These are phyloP conservation scores for Fusarium poae DNA, from an alignment of 2,329 filamentous ascomycete species.

Conservation along the genomic window DNA sequence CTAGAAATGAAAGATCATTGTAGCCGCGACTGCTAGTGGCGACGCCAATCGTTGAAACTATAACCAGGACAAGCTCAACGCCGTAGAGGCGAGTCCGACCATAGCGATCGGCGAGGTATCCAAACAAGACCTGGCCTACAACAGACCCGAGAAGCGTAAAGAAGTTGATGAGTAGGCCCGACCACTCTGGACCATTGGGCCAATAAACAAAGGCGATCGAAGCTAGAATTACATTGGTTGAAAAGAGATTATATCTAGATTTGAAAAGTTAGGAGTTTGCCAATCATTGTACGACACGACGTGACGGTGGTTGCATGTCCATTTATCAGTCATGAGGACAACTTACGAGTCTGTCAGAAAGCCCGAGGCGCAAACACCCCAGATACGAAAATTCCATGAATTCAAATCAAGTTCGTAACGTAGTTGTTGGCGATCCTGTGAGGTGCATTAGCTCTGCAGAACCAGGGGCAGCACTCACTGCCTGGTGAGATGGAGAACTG, in stretches of 20 bases:
- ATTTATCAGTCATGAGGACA: constrained; percentile 1
- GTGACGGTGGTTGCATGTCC: not conserved
- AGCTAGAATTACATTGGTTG: constrained; percentile 67
- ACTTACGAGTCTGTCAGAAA: constrained; percentile 67
- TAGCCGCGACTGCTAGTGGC: constrained; percentile 66
- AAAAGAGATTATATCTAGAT: constrained; percentile 66
- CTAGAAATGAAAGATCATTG: constrained; percentile 63
- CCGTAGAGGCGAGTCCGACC: constrained; percentile 68
- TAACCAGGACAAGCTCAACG: constrained; percentile 68
- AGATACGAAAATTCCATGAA: constrained; percentile 67
- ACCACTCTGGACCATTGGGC: constrained; percentile 60
- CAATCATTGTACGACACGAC: not conserved
- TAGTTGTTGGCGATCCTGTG: constrained; percentile 64
- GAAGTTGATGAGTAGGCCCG: constrained; percentile 64
- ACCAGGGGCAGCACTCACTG: constrained; percentile 5
- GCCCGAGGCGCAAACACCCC: constrained; percentile 67
- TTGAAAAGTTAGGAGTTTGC: not conserved
- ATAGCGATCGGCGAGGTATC: constrained; percentile 66
- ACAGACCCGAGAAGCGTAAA: constrained; percentile 67
- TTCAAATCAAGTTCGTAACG: constrained; percentile 68
- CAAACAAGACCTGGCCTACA: constrained; percentile 65
- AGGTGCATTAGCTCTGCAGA: constrained; percentile 24
- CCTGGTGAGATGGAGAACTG: constrained; percentile 6
- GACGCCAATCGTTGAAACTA: constrained; percentile 68
- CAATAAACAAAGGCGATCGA: constrained; percentile 67